Conservation (phyloP, 192 early-diverging fungal genomes). For the Phlyctochytrium planicorne region DNA sequence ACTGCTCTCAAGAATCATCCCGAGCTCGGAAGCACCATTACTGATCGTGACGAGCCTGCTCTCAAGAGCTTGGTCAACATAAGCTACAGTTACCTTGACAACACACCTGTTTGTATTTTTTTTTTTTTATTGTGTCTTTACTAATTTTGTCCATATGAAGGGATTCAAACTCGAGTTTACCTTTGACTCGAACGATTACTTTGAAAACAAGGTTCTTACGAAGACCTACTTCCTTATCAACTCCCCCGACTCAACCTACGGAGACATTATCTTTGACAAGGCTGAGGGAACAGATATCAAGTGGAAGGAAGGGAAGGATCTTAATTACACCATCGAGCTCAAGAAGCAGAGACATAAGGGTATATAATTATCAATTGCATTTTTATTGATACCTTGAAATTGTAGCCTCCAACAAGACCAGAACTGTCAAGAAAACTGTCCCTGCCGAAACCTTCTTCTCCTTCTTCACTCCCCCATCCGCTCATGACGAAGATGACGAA, state of each 20-base stretch:
- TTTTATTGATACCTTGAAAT: conserved; percentile 2
- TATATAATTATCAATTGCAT: conserved; percentile 1
- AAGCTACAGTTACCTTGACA: conserved; percentile 73
- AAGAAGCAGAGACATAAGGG: conserved; percentile 99
- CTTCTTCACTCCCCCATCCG: conserved; percentile 79
- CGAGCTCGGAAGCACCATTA: conserved; percentile 79
- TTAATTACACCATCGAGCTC: conserved; percentile 90
- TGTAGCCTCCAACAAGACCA: conserved; percentile 91
- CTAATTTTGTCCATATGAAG: conserved; percentile 8
- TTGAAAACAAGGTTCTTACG: conserved; percentile 79
- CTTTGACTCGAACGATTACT: conserved; percentile 87
- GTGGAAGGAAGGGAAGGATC: conserved; percentile 98
- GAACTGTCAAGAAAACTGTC: conserved; percentile 95
- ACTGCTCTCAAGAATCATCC: conserved; percentile 87
- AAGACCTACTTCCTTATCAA: conserved; percentile 92
- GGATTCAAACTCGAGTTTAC: conserved; percentile 95
- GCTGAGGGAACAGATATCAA: conserved; percentile 88
- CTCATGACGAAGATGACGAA: conserved; percentile 68
- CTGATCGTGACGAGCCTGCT: conserved; percentile 85
- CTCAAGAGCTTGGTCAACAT: conserved; percentile 91
- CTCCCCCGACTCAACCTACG: conserved; percentile 66
- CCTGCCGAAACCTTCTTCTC: conserved; percentile 97
- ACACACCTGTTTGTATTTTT: conserved; percentile 61
- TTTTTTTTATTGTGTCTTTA: not conserved
- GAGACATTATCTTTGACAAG: conserved; percentile 88